phyloP scores from a whole-genome alignment of 2,329 filamentous ascomycete species.

The Nemania sp. region DNA sequence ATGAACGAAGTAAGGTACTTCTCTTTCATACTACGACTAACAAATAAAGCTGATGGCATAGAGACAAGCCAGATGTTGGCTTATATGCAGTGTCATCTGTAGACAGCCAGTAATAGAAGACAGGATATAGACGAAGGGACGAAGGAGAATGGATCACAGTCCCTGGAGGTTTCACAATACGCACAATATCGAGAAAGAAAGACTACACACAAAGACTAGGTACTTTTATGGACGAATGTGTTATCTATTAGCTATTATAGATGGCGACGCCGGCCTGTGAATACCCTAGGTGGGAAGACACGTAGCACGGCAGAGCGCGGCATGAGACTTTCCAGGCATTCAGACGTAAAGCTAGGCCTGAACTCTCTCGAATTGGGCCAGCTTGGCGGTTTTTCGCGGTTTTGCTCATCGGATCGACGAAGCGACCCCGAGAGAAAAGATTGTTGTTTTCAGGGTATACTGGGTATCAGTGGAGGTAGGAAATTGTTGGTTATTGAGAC shows the following conservation, averaged over 20 bases:
- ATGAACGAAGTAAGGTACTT: too few species aligned
- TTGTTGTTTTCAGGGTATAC: constrained; percentile 42
- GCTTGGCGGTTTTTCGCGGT: constrained; percentile 12
- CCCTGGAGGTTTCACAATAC: too few species aligned
- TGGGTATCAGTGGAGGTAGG: constrained; percentile 45
- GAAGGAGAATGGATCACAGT: too few species aligned
- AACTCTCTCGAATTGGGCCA: constrained; percentile 9
- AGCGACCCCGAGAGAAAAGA: constrained; percentile 33
- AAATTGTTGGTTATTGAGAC: constrained; percentile 38
- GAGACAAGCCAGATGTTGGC: too few species aligned
- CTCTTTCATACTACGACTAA: too few species aligned
- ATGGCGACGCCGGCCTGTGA: constrained; percentile 33
- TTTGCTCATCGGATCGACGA: constrained; percentile 21
- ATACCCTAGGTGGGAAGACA: constrained; percentile 36
- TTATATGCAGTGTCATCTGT: too few species aligned
- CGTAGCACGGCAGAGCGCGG: constrained; percentile 32
- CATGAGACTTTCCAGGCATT: constrained; percentile 30
- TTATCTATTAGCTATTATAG: constrained; percentile 44
- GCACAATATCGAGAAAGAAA: background rate
- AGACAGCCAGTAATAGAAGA: too few species aligned
- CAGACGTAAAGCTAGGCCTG: constrained; percentile 6
- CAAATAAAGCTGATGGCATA: too few species aligned
- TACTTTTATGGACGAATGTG: constrained; percentile 19
- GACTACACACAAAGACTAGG: background rate
- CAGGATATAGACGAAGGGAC: too few species aligned